A percentile compares a stretch with the other conserved stretches of the same genome.
These are phyloP conservation scores for Dothideomycetes sp. DNA, from an alignment of 2,329 filamentous ascomycete genomes.

Conservation along the genomic window DNA sequence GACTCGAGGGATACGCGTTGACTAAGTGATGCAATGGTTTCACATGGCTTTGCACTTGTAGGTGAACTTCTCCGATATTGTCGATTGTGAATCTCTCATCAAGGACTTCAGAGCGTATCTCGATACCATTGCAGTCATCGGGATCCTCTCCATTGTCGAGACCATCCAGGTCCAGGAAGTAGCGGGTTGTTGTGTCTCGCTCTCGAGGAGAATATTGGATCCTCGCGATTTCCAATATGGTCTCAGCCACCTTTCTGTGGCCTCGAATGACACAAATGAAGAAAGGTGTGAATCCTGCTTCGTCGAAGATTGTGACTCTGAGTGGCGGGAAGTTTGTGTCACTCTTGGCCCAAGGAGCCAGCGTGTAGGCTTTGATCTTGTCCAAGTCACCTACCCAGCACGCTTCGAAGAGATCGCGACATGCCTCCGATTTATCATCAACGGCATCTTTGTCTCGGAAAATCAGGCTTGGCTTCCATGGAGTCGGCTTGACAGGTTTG, in stretches of 20 bases:
- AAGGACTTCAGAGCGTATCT: conserved; percentile 39
- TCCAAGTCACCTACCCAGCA: conserved; percentile 60
- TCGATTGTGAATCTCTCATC: conserved; percentile 65
- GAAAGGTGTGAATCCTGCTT: conserved; percentile 46
- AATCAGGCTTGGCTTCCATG: no score
- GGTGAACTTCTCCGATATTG: conserved; percentile 58
- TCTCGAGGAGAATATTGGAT: conserved; percentile 55
- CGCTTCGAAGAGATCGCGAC: conserved; percentile 60
- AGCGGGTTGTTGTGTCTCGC: conserved; percentile 30
- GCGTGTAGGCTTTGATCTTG: conserved; percentile 53
- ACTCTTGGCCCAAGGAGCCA: conserved; percentile 43
- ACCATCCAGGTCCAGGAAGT: background rate
- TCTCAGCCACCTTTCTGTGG: conserved; percentile 51
- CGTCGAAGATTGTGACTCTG: conserved; percentile 50
- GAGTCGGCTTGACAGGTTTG: no score
- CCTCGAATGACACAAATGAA: conserved; percentile 56
- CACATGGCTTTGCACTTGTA: conserved; percentile 54
- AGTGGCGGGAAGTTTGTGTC: conserved; percentile 49
- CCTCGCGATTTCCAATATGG: conserved; percentile 58
- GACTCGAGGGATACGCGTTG: no score
- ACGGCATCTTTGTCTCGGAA: conserved; percentile 43
- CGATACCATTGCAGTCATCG: conserved; percentile 22
- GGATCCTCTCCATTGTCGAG: conserved; percentile 20
- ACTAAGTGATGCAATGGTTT: no score
- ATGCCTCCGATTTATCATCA: conserved; percentile 44